These are phyloP conservation scores for Ceratobasidium sp. DNA, from an alignment of 1,284 basidiomycete species.

Conservation along the genomic window DNA sequence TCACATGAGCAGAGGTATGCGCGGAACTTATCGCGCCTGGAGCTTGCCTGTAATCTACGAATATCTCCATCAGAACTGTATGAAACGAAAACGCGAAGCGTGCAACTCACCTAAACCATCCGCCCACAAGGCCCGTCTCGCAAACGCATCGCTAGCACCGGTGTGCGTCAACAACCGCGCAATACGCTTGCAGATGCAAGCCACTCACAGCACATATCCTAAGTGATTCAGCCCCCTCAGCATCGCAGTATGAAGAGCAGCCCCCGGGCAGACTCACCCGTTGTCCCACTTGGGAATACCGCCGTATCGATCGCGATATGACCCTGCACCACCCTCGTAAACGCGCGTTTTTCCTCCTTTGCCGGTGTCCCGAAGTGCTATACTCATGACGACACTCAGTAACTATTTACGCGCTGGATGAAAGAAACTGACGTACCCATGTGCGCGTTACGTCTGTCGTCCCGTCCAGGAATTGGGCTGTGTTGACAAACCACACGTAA, in stretches of 20 bases:
- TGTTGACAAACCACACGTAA: not conserved
- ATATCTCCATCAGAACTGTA: not conserved
- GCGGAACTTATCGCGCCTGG: slow-evolving; percentile 3
- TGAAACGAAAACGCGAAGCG: not conserved
- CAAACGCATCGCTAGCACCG: slow-evolving; percentile 79
- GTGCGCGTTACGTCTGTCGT: slow-evolving; percentile 96
- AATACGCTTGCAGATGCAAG: not conserved
- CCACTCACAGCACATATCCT: slow-evolving; percentile 72
- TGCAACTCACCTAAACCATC: slow-evolving; percentile 81
- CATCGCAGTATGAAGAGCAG: not conserved
- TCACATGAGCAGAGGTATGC: not conserved
- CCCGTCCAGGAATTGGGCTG: slow-evolving; percentile 90
- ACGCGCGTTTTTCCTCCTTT: slow-evolving; percentile 85
- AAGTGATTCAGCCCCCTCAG: not conserved
- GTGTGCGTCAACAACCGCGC: slow-evolving; percentile 25
- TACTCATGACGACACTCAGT: not conserved
- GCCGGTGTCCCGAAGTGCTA: slow-evolving; percentile 93
- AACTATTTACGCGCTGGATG: not conserved
- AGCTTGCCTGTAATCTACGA: slow-evolving; percentile 61
- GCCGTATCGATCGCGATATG: slow-evolving; percentile 92
- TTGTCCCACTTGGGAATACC: slow-evolving; percentile 89
- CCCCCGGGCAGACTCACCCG: slow-evolving; percentile 62
- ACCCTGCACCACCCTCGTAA: slow-evolving; percentile 95
- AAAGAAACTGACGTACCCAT: slow-evolving; percentile 65
- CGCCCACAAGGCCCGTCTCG: slow-evolving; percentile 87